phyloP scores from a whole-genome alignment of 106 monocot genomes.

The Dioscorea alata region DNA sequence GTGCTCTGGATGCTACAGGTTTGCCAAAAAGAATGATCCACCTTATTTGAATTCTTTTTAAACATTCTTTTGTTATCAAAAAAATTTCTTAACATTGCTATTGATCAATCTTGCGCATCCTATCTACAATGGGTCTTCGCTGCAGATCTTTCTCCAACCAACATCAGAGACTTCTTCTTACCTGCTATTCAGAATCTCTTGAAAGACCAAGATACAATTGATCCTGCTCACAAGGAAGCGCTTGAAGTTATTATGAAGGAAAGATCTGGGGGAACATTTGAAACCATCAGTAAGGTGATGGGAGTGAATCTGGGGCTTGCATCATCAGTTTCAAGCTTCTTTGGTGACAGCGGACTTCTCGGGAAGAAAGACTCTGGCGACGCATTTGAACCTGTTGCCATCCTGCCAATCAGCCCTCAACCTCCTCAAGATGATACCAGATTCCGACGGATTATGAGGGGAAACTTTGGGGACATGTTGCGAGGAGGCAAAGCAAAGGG shows the following conservation, averaged over 20 bases:
- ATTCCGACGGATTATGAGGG: constrained; percentile 73
- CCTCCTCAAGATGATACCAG: constrained; percentile 53
- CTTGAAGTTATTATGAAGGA: constrained; percentile 85
- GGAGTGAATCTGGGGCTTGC: constrained; percentile 85
- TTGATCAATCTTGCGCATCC: no score
- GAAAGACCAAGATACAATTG: constrained; percentile 70
- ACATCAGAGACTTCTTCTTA: constrained; percentile 60
- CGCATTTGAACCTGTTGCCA: constrained; percentile 7
- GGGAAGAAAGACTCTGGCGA: constrained; percentile 62
- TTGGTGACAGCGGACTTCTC: constrained; percentile 60
- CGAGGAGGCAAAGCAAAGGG: constrained; percentile 60
- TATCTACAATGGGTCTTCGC: not conserved
- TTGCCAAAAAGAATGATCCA: not conserved
- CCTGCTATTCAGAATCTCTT: constrained; percentile 90
- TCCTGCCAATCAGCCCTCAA: constrained; percentile 18
- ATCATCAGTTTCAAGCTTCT: constrained; percentile 82
- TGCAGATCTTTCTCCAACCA: constrained; percentile 69
- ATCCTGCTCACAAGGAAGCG: constrained; percentile 96
- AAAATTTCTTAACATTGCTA: no score
- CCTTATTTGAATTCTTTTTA: not conserved
- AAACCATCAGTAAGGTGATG: constrained; percentile 85
- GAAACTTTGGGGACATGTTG: constrained; percentile 73
- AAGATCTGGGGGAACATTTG: constrained; percentile 76
- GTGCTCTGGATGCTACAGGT: constrained; percentile 99
- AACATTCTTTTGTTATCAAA: not conserved